Evolutionary conservation across 208 protist genomes (phyloP).

Genomic region (Leishmania gerbilli): DNA sequence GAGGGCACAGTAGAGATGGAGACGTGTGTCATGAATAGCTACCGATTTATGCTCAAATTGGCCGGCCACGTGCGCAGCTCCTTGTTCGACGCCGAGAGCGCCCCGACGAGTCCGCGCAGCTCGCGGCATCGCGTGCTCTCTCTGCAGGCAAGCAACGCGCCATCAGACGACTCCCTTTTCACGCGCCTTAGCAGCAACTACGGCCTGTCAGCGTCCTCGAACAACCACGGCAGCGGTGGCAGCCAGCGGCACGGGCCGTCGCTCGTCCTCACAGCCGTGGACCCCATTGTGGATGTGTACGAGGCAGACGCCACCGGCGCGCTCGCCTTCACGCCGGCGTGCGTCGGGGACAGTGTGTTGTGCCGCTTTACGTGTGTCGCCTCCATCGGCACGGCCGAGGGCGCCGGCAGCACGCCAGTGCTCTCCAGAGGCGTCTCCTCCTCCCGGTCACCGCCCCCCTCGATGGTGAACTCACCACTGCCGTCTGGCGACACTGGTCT

Average conservation of each 20-base stretch:
- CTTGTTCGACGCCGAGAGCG: slow-evolving; percentile 11
- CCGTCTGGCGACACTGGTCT: slow-evolving; percentile 10
- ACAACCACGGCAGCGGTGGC: slow-evolving; percentile 15
- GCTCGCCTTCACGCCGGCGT: slow-evolving; percentile 32
- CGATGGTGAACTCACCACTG: neutral
- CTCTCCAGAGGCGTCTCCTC: neutral
- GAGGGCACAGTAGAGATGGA: slow-evolving; percentile 72
- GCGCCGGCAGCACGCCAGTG: neutral
- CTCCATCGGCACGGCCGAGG: neutral
- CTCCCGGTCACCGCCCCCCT: neutral
- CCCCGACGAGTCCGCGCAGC: slow-evolving; percentile 13
- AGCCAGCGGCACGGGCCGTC: slow-evolving; percentile 15
- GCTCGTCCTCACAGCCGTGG: slow-evolving; percentile 25
- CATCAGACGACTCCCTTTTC: neutral
- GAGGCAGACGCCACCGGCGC: slow-evolving; percentile 28
- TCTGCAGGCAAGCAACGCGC: slow-evolving; percentile 20
- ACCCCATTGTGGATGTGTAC: slow-evolving; percentile 31
- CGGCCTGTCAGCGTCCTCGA: slow-evolving; percentile 16
- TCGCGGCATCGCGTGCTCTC: slow-evolving; percentile 30
- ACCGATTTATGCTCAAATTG: slow-evolving; percentile 76
- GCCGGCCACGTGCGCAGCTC: slow-evolving; percentile 44
- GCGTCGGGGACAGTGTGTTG: slow-evolving; percentile 26
- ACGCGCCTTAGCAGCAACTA: slow-evolving; percentile 19
- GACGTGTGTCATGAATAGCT: slow-evolving; percentile 78
- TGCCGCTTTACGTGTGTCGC: slow-evolving; percentile 29